phyloP scores from a whole-genome alignment of 345 rosid genomes.

The Rubroshorea leprosula region DNA sequence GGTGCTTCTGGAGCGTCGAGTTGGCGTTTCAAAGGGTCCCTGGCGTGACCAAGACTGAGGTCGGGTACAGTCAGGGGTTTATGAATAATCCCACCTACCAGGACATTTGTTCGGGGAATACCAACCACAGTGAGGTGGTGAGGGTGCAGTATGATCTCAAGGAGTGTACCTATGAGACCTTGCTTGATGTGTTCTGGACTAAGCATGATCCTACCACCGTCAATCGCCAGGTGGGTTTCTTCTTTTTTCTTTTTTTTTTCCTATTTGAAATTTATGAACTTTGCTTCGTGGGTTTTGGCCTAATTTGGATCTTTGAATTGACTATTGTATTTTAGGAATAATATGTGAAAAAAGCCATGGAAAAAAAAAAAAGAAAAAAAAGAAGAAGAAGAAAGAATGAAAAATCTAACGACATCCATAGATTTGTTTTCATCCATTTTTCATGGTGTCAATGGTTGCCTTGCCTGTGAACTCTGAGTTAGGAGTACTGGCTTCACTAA shows the following conservation, averaged over 20 bases:
- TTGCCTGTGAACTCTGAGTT: too few relatives aligned
- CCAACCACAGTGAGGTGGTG: constrained; percentile 68
- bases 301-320: neutral
- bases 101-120: constrained; percentile 70
- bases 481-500: neutral
- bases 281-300: neutral
- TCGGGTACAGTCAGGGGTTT: constrained; percentile 70
- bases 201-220: constrained; percentile 87
- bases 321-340: too few relatives aligned
- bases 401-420: too few relatives aligned
- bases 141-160: constrained; percentile 88
- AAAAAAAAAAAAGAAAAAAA: too few relatives aligned
- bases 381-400: too few relatives aligned
- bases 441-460: too few relatives aligned
- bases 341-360: too few relatives aligned
- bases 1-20: constrained; percentile 98
- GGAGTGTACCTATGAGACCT: constrained; percentile 52
- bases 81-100: constrained; percentile 60
- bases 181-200: constrained; percentile 83
- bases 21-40: constrained; percentile 77
- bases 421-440: too few relatives aligned
- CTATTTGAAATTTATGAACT: neutral
- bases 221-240: constrained; percentile 79
- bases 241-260: neutral
- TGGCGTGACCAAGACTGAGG: constrained; percentile 84